Evolutionary conservation across 495 filamentous ascomycete species (phyloP), one percentile per base, ranked within the genome.

Genomic region (Margaritispora aquatica): DNA sequence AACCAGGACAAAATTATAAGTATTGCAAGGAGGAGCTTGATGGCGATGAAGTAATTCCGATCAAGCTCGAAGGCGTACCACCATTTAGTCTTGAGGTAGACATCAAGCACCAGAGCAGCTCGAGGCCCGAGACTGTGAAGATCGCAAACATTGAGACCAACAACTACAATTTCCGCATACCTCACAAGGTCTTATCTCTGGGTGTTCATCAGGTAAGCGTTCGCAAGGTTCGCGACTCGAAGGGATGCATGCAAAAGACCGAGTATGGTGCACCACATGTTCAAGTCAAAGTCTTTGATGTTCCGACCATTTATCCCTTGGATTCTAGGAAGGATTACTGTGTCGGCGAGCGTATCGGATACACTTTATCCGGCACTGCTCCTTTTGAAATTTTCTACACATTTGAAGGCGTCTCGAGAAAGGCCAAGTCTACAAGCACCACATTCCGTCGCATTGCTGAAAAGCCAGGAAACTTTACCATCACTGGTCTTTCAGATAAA

Each of bases 321-420:
- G 90, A 96, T 65, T 84, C 86, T n/a, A 86, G 86, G 61, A 75
- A 78, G 5, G 89, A 97, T 73, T 96, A 95, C 76, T 98, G 94
- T 74, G 92, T 97, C 27, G 94, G 94, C 51, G 93, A 98, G 67
- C 85, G 90, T 31, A 85, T 97, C 59, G 86, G 89, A 1, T 98
- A 94, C 74, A 87, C 88, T 0, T 83, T 98, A 19, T 88, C 90
- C 0, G 94, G 94, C 29, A 84, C 86, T 53, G 84, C 89, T 26
- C 94, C 94, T 1, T 98, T 97, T 74, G 87, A 91, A 22, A 86
- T 98, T 20, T 91, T 87, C 72, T 98, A 98, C 70, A 88, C 79
- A 23, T 98, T 97, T 71, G 80, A 92, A 51, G 87, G 85, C 29
- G 78, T 77, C 11, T 76, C 85, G 57, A 84, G 88, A 71, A 94